These are phyloP conservation scores for Coffea humblotiana DNA, from an alignment of 305 asterid genomes.

Conservation along the genomic window DNA sequence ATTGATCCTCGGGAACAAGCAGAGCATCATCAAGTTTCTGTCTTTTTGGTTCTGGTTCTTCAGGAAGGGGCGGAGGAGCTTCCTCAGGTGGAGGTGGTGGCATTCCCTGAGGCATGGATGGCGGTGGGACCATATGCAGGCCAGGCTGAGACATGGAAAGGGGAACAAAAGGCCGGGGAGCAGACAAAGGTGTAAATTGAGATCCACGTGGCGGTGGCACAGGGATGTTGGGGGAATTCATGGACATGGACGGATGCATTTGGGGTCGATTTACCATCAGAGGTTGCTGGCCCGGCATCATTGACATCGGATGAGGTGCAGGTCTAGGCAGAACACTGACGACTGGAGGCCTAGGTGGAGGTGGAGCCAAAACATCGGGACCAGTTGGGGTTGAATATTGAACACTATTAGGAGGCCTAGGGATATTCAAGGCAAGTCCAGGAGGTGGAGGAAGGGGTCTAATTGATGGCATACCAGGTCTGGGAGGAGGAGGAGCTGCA, in stretches of 20 bases:
- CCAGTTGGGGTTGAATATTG: slow-evolving; percentile 52
- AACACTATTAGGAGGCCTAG: slow-evolving; percentile 55
- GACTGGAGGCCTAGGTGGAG: slow-evolving; percentile 64
- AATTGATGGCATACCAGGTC: slow-evolving; percentile 64
- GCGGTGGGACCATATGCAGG: slow-evolving; percentile 72
- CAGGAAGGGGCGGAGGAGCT: slow-evolving; percentile 96
- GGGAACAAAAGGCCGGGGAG: slow-evolving; percentile 53
- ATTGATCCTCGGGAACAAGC: slow-evolving; percentile 86
- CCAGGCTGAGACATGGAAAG: slow-evolving; percentile 66
- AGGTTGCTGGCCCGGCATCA: slow-evolving; percentile 67
- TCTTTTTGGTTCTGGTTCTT: slow-evolving; percentile 91
- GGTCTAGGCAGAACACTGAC: slow-evolving; percentile 66
- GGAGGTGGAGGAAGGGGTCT: slow-evolving; percentile 90
- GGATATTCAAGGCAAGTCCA: slow-evolving; percentile 77
- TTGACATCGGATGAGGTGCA: slow-evolving; percentile 63
- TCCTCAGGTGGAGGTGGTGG: slow-evolving; percentile 96
- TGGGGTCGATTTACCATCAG: slow-evolving; percentile 63
- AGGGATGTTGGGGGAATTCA: slow-evolving; percentile 39
- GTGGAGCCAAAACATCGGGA: slow-evolving; percentile 51
- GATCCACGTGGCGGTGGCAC: slow-evolving; percentile 92
- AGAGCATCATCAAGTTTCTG: slow-evolving; percentile 81
- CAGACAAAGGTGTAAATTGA: slow-evolving; percentile 68
- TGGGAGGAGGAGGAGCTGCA: slow-evolving; percentile 75
- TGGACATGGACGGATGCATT: slow-evolving; percentile 54
- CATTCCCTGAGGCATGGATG: slow-evolving; percentile 81